Percentiles rank a stretch among this genome's conserved stretches.
Conservation (phyloP, 768 basidiomycete species). For the Botryobasidium botryosum region DNA sequence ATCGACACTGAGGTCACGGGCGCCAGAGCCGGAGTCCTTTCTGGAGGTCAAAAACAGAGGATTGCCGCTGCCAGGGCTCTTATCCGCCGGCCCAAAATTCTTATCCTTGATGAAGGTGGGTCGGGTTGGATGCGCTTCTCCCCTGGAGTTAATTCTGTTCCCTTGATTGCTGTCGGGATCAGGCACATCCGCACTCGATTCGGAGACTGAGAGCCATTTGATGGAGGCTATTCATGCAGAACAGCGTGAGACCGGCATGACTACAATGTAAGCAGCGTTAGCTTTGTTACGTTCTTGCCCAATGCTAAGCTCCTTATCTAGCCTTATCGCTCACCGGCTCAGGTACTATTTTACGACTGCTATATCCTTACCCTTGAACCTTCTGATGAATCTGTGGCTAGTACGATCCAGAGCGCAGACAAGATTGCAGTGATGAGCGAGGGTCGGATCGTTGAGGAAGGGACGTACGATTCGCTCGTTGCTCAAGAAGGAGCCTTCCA, state of each 20-base stretch:
- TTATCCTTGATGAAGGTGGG: slow-evolving; percentile 11
- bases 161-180: too few species aligned
- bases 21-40: slow-evolving; percentile 17
- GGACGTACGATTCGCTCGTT: slow-evolving; percentile 17
- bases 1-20: slow-evolving; percentile 16
- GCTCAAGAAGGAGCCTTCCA: slow-evolving; percentile 6
- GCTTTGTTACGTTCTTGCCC: not conserved
- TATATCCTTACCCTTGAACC: not conserved
- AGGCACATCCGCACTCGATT: slow-evolving; percentile 16
- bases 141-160: too few species aligned
- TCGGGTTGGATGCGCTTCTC: not conserved
- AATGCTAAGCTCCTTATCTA: not conserved
- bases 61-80: slow-evolving; percentile 13
- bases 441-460: slow-evolving; percentile 14
- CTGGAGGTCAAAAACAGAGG: slow-evolving; percentile 18
- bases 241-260: slow-evolving; percentile 10
- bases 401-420: slow-evolving; percentile 12
- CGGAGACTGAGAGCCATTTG: slow-evolving; percentile 6
- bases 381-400: not conserved
- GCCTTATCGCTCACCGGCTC: slow-evolving; percentile 9
- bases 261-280: slow-evolving; percentile 7
- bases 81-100: slow-evolving; percentile 6
- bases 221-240: slow-evolving; percentile 7
- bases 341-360: not conserved
- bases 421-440: slow-evolving; percentile 16